Base-by-base conservation (phyloP, 2,329 filamentous ascomycete species). In the Pseudocercospora fijiensis region DNA sequence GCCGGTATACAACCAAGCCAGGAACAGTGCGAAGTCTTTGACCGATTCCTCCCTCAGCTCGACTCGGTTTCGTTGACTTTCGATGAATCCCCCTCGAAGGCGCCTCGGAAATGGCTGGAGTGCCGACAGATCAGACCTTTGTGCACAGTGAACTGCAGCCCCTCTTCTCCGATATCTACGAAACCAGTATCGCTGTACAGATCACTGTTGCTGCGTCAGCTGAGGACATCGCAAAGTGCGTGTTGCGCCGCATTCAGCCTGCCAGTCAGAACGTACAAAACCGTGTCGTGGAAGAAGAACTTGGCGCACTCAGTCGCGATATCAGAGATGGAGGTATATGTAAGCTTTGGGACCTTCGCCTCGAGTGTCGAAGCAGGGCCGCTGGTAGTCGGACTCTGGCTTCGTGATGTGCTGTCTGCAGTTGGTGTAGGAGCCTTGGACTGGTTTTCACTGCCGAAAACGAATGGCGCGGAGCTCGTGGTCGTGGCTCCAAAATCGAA, bases 1-100 rank as follows among this genome's bases (percentile, higher is more conserved):
- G 3, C 30, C 27, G 6, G 20, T 11, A 16, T 62, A 58, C 60
- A 62, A 13, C 45, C 55, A 53, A 9, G 8, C 11, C 4, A 55
- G 27, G 22, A 62, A 62, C 7, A 30, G 28, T 9, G 45, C 52
- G 28, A 62, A 52, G n/a, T 53, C 33, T 37, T 37, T 37, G 13
- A 13, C 33, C 3, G 33, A 16, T 6, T 37, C 33, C 7, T 16
- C 33, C 13, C 7, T 37, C 13, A 37, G 33, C 33, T 37, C 33
- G 13, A 37, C 13, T 13, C 13, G 33, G 13, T 5, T n/a, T 16
- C 33, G 13, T 16, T n/a, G 33, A 13, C 13, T n/a, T n/a, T 37
- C 33, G 33, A n/a, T 4, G 33, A 37, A 37, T 3, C 33, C 33
- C 33, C 33, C 13, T 37, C 13, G 33, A 37, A 37, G 33, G 13